Evolutionary conservation across 2,329 filamentous ascomycete genomes (phyloP), one percentile per base, ranked within the genome.

Genomic region (Pseudocercospora musae): DNA sequence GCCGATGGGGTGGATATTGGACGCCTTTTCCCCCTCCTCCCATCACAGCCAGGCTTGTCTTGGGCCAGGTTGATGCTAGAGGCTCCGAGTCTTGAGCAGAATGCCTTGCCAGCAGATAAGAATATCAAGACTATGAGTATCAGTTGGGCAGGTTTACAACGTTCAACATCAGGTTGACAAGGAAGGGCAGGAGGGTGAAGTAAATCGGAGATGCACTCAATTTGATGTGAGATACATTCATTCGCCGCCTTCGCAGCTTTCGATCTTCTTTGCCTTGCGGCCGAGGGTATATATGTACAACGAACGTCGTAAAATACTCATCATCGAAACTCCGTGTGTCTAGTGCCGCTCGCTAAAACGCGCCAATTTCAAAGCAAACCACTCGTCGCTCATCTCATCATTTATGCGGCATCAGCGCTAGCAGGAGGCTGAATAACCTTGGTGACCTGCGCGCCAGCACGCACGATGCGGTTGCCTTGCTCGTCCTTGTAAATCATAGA

Each of bases 361-460:
- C 65, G 40, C 56, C 58, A 64, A 52, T 54, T 25, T 25, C 48
- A 58, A 60, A 66, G 42, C 37, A 56, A 58, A 42, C 60, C 44
- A 40, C 29, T 21, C 55, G 31, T 61, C 55, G 31, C 59, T 65
- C 60, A 57, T 63, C 18, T 55, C 55, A 58, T 48, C 48, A 62
- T 73, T 70, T 78, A 94, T 72, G 92, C 92, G 67, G 92, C 92
- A 78, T 92, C 92, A 63, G 93, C 93, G 70, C 88, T 93, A 66
- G 89, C 87, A 59, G 91, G 86, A 49, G 93, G 92, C 76, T 92
- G 87, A 20, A 87, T 80, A 57, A 96, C 86, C 79, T 91, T 92
- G 70, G 93, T 97, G 63, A 91, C 85, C 80, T 97, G 93, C 71
- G 87, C 83, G 58, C 92, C 92, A 68, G 93, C 92, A 67, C 93